These are phyloP conservation scores for Annulohypoxylon bovei DNA, from an alignment of 495 filamentous ascomycete species.

Conservation along the genomic window DNA sequence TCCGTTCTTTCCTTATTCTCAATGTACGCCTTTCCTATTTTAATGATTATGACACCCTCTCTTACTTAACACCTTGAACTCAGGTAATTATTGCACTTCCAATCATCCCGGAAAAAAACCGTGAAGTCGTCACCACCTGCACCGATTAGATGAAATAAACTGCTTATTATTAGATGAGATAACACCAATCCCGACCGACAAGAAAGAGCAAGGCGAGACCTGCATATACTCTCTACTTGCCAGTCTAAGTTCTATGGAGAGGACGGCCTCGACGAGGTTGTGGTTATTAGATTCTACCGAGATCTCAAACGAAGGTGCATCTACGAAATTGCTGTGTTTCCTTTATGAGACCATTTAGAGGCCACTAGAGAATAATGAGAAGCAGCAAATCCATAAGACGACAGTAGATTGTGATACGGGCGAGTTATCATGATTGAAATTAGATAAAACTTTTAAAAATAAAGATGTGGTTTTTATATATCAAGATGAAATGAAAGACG, in stretches of 20 bases:
- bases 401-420: not conserved
- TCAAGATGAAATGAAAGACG: slow-evolving; percentile 1
- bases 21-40: not conserved
- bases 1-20: not conserved
- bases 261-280: not conserved
- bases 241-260: not conserved
- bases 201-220: slow-evolving; percentile 6
- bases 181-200: not conserved
- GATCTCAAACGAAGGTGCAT: slow-evolving; percentile 1
- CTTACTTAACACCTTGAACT: not conserved
- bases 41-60: not conserved
- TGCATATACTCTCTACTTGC: slow-evolving; percentile 10
- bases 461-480: slow-evolving; percentile 15
- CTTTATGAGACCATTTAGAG: not conserved
- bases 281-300: not conserved
- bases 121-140: slow-evolving; percentile 8
- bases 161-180: slow-evolving; percentile 5
- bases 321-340: slow-evolving; percentile 8
- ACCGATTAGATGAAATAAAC: not conserved
- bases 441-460: slow-evolving; percentile 1
- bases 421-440: slow-evolving; percentile 6
- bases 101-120: not conserved
- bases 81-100: not conserved
- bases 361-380: not conserved
- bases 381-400: not conserved